A percentile compares a stretch with the other conserved stretches of the same genome.
phyloP scores from a whole-genome alignment of 1,284 basidiomycete genomes.

The Xerocomus minutiporus region DNA sequence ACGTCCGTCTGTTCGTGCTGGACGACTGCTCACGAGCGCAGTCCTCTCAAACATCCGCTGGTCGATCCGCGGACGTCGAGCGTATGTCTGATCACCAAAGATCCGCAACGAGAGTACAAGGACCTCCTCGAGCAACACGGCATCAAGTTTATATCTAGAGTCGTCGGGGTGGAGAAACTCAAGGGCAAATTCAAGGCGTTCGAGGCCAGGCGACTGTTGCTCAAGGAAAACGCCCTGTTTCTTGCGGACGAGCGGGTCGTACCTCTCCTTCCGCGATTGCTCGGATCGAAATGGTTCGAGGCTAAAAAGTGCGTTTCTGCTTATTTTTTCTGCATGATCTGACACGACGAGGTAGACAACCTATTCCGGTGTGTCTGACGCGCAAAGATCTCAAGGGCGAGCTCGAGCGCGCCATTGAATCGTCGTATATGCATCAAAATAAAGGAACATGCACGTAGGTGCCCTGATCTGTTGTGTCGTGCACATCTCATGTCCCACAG shows the following conservation, averaged over 20 bases:
- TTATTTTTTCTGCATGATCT: background rate
- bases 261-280: conserved; percentile 79
- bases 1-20: conserved; percentile 30
- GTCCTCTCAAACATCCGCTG: conserved; percentile 76
- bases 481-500: conserved; percentile 37
- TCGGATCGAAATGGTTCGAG: conserved; percentile 89
- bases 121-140: conserved; percentile 75
- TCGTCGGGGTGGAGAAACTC: conserved; percentile 59
- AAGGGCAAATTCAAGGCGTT: conserved; percentile 90
- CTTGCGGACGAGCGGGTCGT: conserved; percentile 90
- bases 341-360: conserved; percentile 57
- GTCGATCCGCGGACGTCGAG: conserved; percentile 75
- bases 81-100: conserved; percentile 91
- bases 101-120: conserved; percentile 95
- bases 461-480: background rate
- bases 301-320: conserved; percentile 76
- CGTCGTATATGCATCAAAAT: conserved; percentile 92
- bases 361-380: conserved; percentile 84
- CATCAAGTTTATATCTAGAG: conserved; percentile 85
- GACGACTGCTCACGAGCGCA: conserved; percentile 29
- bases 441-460: conserved; percentile 88
- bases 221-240: conserved; percentile 90
- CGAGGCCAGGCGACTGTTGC: conserved; percentile 80
- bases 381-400: conserved; percentile 87
- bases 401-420: conserved; percentile 84